Evolutionary conservation across 768 basidiomycete genomes (phyloP).

Genomic region (Exidia glandulosa): DNA sequence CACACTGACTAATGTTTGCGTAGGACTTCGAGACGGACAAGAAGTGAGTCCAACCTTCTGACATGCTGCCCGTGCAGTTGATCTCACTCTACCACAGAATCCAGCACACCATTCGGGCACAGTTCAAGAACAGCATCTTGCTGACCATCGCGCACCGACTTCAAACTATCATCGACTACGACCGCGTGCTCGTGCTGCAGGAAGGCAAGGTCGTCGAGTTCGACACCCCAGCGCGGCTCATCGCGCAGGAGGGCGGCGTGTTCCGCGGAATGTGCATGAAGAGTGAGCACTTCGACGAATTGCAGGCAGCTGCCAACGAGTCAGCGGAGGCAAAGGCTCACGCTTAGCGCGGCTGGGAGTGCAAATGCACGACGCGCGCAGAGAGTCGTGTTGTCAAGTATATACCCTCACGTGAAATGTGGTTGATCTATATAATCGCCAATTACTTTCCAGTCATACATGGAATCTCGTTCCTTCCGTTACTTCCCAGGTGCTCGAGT

Average conservation of each 20-base stretch:
- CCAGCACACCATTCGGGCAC: slow-evolving; percentile 43
- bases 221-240: slow-evolving; percentile 41
- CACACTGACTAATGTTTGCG: too few relatives aligned
- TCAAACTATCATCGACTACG: slow-evolving; percentile 72
- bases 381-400: too few relatives aligned
- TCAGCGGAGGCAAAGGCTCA: too few relatives aligned
- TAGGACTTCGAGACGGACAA: slow-evolving; percentile 82
- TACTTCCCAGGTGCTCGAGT: too few relatives aligned
- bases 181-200: slow-evolving; percentile 68
- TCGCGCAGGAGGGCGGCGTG: slow-evolving; percentile 32
- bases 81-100: slow-evolving; percentile 5
- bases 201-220: slow-evolving; percentile 26
- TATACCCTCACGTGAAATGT: too few relatives aligned
- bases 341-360: too few relatives aligned
- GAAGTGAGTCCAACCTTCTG: too few relatives aligned
- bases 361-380: too few relatives aligned
- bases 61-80: too few relatives aligned
- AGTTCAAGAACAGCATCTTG: slow-evolving; percentile 43
- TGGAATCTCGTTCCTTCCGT: too few relatives aligned
- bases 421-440: too few relatives aligned
- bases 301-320: slow-evolving; percentile 53
- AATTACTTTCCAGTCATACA: too few relatives aligned
- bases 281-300: slow-evolving; percentile 51
- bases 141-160: slow-evolving; percentile 58
- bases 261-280: slow-evolving; percentile 61